Conservation (phyloP, 2,329 filamentous ascomycete species). For the Aspergillaceae sp. region DNA sequence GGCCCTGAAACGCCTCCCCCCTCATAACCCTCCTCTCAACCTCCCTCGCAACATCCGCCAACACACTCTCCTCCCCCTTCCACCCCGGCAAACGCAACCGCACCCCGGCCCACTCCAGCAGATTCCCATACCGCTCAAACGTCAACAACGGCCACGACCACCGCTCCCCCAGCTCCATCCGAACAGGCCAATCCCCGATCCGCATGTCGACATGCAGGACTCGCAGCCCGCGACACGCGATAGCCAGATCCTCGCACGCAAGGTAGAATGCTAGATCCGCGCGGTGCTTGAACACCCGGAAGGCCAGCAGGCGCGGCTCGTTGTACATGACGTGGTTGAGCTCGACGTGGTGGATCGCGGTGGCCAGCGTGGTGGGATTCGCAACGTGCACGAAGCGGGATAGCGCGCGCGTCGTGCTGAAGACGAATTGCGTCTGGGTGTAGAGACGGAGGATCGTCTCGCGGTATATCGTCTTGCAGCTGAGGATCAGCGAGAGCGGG, state of each 20-base stretch:
- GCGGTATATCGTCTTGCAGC: slow-evolving; percentile 51
- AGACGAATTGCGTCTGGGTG: slow-evolving; percentile 19
- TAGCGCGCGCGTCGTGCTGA: slow-evolving; percentile 9
- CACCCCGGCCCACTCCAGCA: slow-evolving; percentile 10
- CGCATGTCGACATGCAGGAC: slow-evolving; percentile 11
- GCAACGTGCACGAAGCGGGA: slow-evolving; percentile 29
- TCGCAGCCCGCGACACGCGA: slow-evolving; percentile 5
- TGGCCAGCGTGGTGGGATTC: slow-evolving; percentile 43
- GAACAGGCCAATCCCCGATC: slow-evolving; percentile 14
- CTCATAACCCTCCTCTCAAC: slow-evolving; percentile 15
- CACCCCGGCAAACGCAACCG: slow-evolving; percentile 9
- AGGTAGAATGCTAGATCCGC: slow-evolving; percentile 14
- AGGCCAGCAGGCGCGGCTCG: slow-evolving; percentile 11
- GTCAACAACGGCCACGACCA: slow-evolving; percentile 15
- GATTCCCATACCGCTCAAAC: slow-evolving; percentile 4
- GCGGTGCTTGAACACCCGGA: slow-evolving; percentile 10
- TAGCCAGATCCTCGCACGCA: slow-evolving; percentile 10
- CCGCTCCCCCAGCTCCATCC: slow-evolving; percentile 10
- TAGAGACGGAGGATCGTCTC: slow-evolving; percentile 62
- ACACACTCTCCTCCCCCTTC: slow-evolving; percentile 5
- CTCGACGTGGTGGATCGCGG: slow-evolving; percentile 38
- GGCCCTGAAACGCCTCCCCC: slow-evolving; percentile 6
- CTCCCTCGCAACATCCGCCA: slow-evolving; percentile 6
- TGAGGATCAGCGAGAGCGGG: slow-evolving; percentile 49
- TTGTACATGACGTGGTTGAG: slow-evolving; percentile 18